A percentile compares a stretch with the other conserved stretches of the same genome.
phyloP scores from a whole-genome alignment of 768 basidiomycete species.

The Trichaptum fuscoviolaceum region DNA sequence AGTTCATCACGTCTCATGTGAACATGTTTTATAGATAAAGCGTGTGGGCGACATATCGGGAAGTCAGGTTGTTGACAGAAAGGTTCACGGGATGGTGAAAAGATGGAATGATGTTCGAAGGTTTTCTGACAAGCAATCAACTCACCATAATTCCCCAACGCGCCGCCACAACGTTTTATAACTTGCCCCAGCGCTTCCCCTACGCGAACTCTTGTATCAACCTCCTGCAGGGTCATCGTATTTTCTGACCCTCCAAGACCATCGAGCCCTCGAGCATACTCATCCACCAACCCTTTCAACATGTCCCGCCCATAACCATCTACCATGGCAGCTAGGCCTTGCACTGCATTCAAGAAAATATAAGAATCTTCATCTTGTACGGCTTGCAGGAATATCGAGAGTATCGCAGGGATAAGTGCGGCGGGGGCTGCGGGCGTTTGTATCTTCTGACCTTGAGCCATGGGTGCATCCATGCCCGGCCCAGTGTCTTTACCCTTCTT shows the following conservation, averaged over 20 bases:
- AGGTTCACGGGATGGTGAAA: not conserved
- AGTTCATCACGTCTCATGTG: not conserved
- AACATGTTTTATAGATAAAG: not conserved
- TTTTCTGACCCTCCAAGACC: constrained; percentile 36
- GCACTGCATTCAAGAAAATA: constrained; percentile 87
- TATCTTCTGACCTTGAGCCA: not conserved
- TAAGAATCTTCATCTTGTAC: constrained; percentile 94
- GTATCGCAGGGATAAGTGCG: constrained; percentile 74
- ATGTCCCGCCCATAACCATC: constrained; percentile 73
- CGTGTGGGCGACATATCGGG: not conserved
- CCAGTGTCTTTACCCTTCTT: constrained; percentile 32
- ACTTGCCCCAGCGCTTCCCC: constrained; percentile 84
- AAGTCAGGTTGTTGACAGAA: not conserved
- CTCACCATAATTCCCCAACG: constrained; percentile 66
- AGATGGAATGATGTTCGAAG: not conserved
- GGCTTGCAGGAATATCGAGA: constrained; percentile 81
- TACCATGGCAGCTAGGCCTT: constrained; percentile 84
- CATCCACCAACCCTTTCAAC: constrained; percentile 55
- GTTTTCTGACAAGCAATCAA: not conserved
- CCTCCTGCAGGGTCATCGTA: constrained; percentile 49
- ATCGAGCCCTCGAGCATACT: constrained; percentile 54
- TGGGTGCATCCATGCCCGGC: not conserved
- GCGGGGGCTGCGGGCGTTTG: not conserved
- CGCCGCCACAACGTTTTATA: constrained; percentile 65
- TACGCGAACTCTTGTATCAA: constrained; percentile 70